Evolutionary conservation across 2,329 filamentous ascomycete species (phyloP), one percentile per base, ranked within the genome.

Genomic region (Beauveria scarabaeidicola): DNA sequence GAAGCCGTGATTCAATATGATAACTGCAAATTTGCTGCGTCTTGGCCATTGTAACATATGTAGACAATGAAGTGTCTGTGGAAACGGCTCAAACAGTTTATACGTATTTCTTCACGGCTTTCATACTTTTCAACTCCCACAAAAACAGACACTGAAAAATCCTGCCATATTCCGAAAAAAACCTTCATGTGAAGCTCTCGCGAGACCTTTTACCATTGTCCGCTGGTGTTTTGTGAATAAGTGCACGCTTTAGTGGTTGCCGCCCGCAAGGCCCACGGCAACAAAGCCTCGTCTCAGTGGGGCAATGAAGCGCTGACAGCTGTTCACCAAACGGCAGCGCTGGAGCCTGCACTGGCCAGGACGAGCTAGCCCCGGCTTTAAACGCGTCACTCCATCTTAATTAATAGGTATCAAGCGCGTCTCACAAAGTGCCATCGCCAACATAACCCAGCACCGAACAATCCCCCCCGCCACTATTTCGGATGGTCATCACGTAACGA

Each of bases 161-260:
- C 7, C 2, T 41, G 36, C 5, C 29, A 38, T 27, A 7, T 17
- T 29, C 13, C 2, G 1, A 32, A 13, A 13, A 17, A 13, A 1
- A 2, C 2, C 10, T 40, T 55, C 7, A n/a, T 38, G 19, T 40
- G 29, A 48, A 56, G 53, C 43, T 40, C 29, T 56, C 29, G 53
- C 44, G 43, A 56, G 47, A 40, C 32, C 7, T 23, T 15, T 10
- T 9, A 15, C 29, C 17, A 47, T 19, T 8, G n/a, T 48, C 13
- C 7, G 15, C 29, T 27, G 43, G 53, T 40, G 53, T 48, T 56
- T 56, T 47, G 53, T 56, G 53, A 56, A 38, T 27, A 48, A 47
- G 43, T 47, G 43, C 53, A 56, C 53, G 3, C 2, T 56, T 40
- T 27, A 27, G n/a, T 38, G 53, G 53, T 40, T 48, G 43, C 43